A percentile compares a stretch with the other conserved stretches of the same genome.
Evolutionary conservation across 2,329 filamentous ascomycete genomes (phyloP).

Genomic region (Helicocarpus griseus): DNA sequence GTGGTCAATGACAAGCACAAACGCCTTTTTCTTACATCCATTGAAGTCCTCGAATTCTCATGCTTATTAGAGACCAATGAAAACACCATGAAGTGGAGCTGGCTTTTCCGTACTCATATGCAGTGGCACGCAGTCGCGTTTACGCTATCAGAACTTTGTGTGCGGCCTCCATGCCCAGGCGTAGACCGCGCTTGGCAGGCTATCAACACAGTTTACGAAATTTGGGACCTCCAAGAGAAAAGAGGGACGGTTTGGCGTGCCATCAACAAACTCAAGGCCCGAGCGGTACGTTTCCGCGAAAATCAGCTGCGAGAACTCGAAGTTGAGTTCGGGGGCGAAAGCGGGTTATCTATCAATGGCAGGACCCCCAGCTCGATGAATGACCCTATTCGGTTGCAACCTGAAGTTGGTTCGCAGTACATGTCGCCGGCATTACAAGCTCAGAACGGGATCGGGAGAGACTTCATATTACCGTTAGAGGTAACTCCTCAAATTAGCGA

Average conservation of each 20-base stretch:
- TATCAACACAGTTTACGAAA: slow-evolving; percentile 38
- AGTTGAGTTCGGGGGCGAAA: slow-evolving; percentile 11
- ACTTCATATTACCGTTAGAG: neutral
- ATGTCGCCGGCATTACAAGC: neutral
- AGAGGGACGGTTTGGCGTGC: slow-evolving; percentile 55
- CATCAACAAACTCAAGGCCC: slow-evolving; percentile 50
- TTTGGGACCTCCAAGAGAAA: slow-evolving; percentile 30
- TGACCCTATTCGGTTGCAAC: neutral
- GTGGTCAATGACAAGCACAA: slow-evolving; percentile 56
- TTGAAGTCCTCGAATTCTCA: slow-evolving; percentile 66
- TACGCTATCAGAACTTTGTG: slow-evolving; percentile 50
- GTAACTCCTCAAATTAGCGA: neutral
- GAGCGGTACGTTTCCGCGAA: slow-evolving; percentile 45
- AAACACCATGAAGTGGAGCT: slow-evolving; percentile 53
- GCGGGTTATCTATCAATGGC: no score
- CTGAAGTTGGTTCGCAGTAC: neutral
- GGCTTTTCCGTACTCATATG: slow-evolving; percentile 55
- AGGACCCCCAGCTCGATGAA: neutral
- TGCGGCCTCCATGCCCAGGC: slow-evolving; percentile 45
- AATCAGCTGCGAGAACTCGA: slow-evolving; percentile 34
- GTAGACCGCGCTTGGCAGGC: slow-evolving; percentile 54
- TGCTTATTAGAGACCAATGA: slow-evolving; percentile 56
- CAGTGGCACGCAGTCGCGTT: slow-evolving; percentile 58
- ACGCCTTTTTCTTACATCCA: slow-evolving; percentile 59
- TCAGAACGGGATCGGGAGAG: neutral